These are phyloP conservation scores for Epichloe sibirici DNA, from an alignment of 2,329 filamentous ascomycete genomes.

Conservation along the genomic window DNA sequence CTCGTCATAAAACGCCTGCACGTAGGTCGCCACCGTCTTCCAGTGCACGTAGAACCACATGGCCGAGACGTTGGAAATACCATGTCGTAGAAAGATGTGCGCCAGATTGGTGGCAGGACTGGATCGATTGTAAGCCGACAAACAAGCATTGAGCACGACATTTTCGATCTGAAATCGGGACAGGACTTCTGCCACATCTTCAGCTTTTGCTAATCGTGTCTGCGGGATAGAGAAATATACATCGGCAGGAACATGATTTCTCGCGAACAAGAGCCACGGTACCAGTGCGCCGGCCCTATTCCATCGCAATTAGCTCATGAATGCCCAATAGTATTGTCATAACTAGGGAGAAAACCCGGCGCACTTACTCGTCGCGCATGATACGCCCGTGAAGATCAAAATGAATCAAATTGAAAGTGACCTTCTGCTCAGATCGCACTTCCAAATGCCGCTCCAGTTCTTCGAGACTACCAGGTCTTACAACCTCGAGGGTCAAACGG, in stretches of 20 bases:
- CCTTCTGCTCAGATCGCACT: constrained; percentile 10
- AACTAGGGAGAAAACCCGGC: not conserved
- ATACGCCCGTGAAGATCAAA: constrained; percentile 18
- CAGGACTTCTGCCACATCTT: constrained; percentile 13
- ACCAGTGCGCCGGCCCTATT: constrained; percentile 10
- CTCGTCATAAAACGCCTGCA: constrained; percentile 15
- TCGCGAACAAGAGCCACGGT: constrained; percentile 17
- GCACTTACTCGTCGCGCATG: constrained; percentile 14
- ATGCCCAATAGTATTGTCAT: not conserved
- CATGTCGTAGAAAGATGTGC: constrained; percentile 16
- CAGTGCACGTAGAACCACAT: constrained; percentile 20
- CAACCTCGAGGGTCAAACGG: constrained; percentile 14
- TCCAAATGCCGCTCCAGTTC: constrained; percentile 14
- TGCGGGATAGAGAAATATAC: constrained; percentile 12
- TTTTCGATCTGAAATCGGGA: constrained; percentile 14
- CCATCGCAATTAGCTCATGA: not conserved
- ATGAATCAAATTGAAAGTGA: constrained; percentile 16
- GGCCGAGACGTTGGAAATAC: constrained; percentile 16
- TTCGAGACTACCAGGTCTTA: constrained; percentile 14
- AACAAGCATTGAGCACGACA: constrained; percentile 17
- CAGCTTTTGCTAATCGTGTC: constrained; percentile 13
- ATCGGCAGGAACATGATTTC: constrained; percentile 7
- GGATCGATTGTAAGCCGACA: constrained; percentile 17
- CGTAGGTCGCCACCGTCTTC: constrained; percentile 16
- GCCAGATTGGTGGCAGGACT: constrained; percentile 14